These are phyloP conservation scores for Linum usitatissimum DNA, from an alignment of 345 rosid species.

Conservation along the genomic window DNA sequence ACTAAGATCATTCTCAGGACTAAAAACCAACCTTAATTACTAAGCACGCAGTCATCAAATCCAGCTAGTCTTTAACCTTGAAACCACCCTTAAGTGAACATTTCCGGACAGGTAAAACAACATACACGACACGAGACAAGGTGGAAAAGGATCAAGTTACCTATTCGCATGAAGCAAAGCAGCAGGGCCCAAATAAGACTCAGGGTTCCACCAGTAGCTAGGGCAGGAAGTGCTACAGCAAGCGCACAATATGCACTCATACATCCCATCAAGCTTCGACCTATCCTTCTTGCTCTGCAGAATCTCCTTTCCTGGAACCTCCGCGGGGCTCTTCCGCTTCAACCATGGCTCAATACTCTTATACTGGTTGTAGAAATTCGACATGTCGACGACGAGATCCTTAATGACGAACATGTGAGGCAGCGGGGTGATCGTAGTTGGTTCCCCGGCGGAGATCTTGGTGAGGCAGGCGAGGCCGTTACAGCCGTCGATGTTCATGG, in stretches of 20 bases:
- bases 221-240: conserved; percentile 95
- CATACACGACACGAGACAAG: too few species aligned
- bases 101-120: too few species aligned
- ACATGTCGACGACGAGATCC: conserved; percentile 95
- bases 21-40: neutral
- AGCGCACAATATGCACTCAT: conserved; percentile 88
- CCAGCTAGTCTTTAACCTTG: neutral
- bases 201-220: conserved; percentile 99
- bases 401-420: conserved; percentile 96
- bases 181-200: conserved; percentile 86
- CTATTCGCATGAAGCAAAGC: conserved; percentile 91
- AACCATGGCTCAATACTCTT: conserved; percentile 99
- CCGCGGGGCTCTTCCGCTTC: conserved; percentile 73
- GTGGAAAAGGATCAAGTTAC: conserved; percentile 19
- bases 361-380: conserved; percentile 89
- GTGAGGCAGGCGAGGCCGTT: conserved; percentile 90
- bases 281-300: conserved; percentile 83
- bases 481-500: conserved; percentile 95
- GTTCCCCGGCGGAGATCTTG: conserved; percentile 40
- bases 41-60: neutral
- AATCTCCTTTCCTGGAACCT: conserved; percentile 64
- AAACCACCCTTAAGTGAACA: too few species aligned
- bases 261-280: conserved; percentile 92
- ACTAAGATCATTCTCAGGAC: neutral
- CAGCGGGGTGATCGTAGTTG: conserved; percentile 53